A percentile compares a stretch with the other conserved stretches of the same genome.
Conservation (phyloP, 495 filamentous ascomycete genomes). For the Jackrogersella multiformis region DNA sequence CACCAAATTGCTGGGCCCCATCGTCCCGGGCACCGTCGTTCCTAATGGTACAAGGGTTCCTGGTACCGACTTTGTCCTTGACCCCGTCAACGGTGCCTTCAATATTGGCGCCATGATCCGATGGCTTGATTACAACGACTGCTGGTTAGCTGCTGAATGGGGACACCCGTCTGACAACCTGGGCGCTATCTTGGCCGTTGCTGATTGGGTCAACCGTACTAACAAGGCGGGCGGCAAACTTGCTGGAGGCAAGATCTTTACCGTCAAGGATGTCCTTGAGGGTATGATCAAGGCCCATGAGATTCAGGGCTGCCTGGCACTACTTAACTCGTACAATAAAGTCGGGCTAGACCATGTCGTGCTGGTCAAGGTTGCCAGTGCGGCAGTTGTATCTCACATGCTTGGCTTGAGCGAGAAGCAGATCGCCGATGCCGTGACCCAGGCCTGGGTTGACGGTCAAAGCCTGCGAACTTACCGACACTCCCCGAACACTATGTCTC, state of each 20-base stretch:
- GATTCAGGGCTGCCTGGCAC: constrained; percentile 95
- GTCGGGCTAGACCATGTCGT: constrained; percentile 98
- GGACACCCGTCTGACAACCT: constrained; percentile 97
- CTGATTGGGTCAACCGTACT: constrained; percentile 96
- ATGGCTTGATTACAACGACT: constrained; percentile 99
- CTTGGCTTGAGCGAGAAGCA: constrained; percentile 87
- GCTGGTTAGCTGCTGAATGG: constrained; percentile 99
- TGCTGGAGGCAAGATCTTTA: constrained; percentile 85
- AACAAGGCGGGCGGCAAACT: constrained; percentile 91
- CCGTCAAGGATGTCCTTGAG: constrained; percentile 89
- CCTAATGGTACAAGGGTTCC: constrained; percentile 93
- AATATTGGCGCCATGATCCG: constrained; percentile 99
- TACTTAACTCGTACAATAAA: constrained; percentile 98
- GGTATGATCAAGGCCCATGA: constrained; percentile 99
- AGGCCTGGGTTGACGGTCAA: constrained; percentile 98
- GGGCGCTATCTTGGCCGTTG: constrained; percentile 92
- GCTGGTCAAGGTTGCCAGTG: constrained; percentile 94
- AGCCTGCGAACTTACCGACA: constrained; percentile 96
- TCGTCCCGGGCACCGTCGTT: constrained; percentile 89
- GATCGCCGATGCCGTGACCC: constrained; percentile 93
- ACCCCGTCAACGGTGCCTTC: constrained; percentile 95
- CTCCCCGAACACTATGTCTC: constrained; percentile 98
- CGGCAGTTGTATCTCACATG: constrained; percentile 94
- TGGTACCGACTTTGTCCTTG: constrained; percentile 91
- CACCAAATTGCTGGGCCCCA: constrained; percentile 91